Conservation (phyloP, 2,329 filamentous ascomycete species). For the Hirsutella thompsonii region DNA sequence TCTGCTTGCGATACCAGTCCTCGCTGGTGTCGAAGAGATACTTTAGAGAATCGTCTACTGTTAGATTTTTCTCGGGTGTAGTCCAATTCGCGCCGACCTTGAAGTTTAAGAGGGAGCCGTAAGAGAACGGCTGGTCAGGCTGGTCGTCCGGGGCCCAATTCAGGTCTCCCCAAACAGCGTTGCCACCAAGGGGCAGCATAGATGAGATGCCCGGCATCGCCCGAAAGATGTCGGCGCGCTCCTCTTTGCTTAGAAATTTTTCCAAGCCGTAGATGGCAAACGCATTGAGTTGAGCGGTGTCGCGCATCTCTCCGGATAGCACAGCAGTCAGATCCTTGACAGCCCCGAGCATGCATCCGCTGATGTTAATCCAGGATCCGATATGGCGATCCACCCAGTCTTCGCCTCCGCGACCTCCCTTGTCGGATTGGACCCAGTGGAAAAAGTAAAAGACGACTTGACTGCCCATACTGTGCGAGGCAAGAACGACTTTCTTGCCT, state of each 20-base stretch:
- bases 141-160: conserved; percentile 81
- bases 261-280: conserved; percentile 96
- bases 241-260: conserved; percentile 82
- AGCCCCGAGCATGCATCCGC: conserved; percentile 93
- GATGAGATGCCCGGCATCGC: conserved; percentile 94
- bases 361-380: conserved; percentile 96
- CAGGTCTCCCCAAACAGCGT: conserved; percentile 86
- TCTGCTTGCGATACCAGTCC: conserved; percentile 68
- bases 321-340: conserved; percentile 84
- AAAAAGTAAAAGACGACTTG: conserved; percentile 83
- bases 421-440: conserved; percentile 65
- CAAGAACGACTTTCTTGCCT: conserved; percentile 68
- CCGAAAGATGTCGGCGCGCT: conserved; percentile 86
- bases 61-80: conserved; percentile 61
- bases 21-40: conserved; percentile 73
- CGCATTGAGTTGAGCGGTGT: conserved; percentile 90
- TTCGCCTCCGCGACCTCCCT: conserved; percentile 68
- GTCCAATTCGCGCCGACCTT: conserved; percentile 51
- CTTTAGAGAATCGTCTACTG: conserved; percentile 60
- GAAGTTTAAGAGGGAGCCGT: conserved; percentile 78
- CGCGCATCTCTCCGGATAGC: conserved; percentile 93
- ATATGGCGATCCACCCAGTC: conserved; percentile 85
- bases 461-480: conserved; percentile 95
- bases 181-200: conserved; percentile 90
- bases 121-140: conserved; percentile 59